Evolutionary conservation across 306 rosid genomes (phyloP).

Genomic region (Castanea crenata): DNA sequence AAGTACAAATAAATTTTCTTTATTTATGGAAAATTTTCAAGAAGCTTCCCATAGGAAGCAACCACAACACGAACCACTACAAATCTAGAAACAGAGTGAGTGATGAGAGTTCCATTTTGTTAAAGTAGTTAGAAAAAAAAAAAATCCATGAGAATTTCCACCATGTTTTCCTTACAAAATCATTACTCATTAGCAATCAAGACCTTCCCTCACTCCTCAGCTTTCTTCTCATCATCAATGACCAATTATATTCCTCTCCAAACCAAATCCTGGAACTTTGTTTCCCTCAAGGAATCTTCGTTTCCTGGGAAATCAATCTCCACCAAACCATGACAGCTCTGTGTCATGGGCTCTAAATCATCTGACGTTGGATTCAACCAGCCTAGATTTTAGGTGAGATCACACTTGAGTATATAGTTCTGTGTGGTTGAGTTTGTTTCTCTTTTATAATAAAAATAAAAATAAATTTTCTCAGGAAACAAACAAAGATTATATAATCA

Average conservation of each 20-base stretch:
- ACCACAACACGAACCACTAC: too few relatives aligned
- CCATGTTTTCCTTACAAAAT: slow-evolving; percentile 20
- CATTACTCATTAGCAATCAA: slow-evolving; percentile 13
- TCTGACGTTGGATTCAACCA: slow-evolving; percentile 27
- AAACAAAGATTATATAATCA: too few relatives aligned
- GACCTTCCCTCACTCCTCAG: slow-evolving; percentile 11
- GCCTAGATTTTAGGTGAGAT: slow-evolving; percentile 53
- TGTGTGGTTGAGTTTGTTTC: too few relatives aligned
- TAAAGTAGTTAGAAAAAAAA: neutral
- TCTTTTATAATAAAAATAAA: too few relatives aligned
- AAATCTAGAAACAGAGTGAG: neutral
- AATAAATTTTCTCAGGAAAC: too few relatives aligned
- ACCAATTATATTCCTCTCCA: slow-evolving; percentile 14
- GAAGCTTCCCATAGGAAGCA: too few relatives aligned
- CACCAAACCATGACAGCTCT: slow-evolving; percentile 22
- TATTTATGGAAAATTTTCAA: too few relatives aligned
- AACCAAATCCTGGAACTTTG: slow-evolving; percentile 9
- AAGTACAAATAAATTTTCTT: too few relatives aligned
- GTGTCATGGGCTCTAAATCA: slow-evolving; percentile 28
- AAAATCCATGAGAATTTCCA: slow-evolving; percentile 14
- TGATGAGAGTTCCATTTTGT: neutral
- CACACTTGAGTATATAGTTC: neutral
- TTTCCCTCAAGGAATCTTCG: slow-evolving; percentile 23
- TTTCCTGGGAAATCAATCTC: slow-evolving; percentile 11
- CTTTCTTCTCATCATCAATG: slow-evolving; percentile 6